Evolutionary conservation across 2,329 filamentous ascomycete genomes (phyloP), one percentile per base, ranked within the genome.

Genomic region (Mycocentrospora acerina): DNA sequence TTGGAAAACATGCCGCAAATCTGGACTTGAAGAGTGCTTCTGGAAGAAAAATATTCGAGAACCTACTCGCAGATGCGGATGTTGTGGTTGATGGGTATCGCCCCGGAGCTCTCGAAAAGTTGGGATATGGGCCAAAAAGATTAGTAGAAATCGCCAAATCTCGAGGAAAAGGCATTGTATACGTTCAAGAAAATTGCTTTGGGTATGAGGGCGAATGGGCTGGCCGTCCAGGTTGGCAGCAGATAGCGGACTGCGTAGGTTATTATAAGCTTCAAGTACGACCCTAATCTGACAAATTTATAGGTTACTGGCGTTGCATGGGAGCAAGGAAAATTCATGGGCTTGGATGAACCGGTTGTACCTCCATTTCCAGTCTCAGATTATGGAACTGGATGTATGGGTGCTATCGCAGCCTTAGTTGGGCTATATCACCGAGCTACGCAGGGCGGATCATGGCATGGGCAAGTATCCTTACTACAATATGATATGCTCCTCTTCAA

Each of bases 361-460:
- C 83, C 83, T 30, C 81, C 82, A 0, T 79, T 79, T 50, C 76
- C 76, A 2, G 78, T 78, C 58, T 72, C 71, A 64, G 66, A 79
- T 65, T 88, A 88, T 52, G 83, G 83, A 25, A 87, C 84, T 1
- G 85, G 84, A 18, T 86, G 82, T 56, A 82, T 86, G 69, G 85
- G 83, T 3, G 81, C 82, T 29, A 81, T 85, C 49, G 80, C 83
- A 3, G 83, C 83, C 0, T 61, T 88, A 24, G 74, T 75, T 0
- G 84, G 82, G 1, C 71, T 88, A 7, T 81, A 80, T 53, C 75
- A 78, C 51, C 75, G 85, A 22, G 78, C 83, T 0, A 81, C 74
- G 7, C 62, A 68, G 10, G 84, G 84, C 13, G 84, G 84, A 1
- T 84, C 81, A 1, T 86, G 82, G 72, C 72, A 81, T 42, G 82